Conservation (phyloP, 2,329 filamentous ascomycete genomes). For the Atkinsonella hypoxylon region DNA sequence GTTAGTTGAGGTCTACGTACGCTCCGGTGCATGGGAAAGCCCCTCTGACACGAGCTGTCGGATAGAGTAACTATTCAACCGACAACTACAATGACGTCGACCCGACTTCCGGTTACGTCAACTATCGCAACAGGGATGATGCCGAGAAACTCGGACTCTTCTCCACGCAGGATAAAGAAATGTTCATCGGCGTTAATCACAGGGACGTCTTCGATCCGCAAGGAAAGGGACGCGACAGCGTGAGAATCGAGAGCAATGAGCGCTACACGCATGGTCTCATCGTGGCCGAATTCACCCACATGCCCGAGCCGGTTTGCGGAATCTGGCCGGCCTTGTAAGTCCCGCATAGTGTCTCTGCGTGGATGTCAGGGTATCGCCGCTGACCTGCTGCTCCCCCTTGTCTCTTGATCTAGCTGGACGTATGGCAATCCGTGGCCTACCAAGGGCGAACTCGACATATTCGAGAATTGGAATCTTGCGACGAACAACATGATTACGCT, state of each 20-base stretch:
- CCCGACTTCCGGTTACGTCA: conserved; percentile 53
- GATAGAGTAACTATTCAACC: conserved; percentile 5
- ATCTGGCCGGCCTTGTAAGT: conserved; percentile 58
- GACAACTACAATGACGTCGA: conserved; percentile 28
- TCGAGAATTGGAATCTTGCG: conserved; percentile 51
- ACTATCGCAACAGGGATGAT: conserved; percentile 30
- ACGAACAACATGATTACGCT: conserved; percentile 43
- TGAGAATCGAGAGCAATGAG: conserved; percentile 52
- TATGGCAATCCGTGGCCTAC: conserved; percentile 44
- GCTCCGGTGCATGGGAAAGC: not conserved
- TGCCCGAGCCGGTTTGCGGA: conserved; percentile 54
- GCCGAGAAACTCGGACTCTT: conserved; percentile 26
- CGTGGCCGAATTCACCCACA: conserved; percentile 56
- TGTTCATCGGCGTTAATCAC: conserved; percentile 28
- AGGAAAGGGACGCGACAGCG: conserved; percentile 36
- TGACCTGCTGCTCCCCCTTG: not conserved
- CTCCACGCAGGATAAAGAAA: conserved; percentile 18
- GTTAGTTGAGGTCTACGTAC: conserved; percentile 13
- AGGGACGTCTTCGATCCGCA: conserved; percentile 12
- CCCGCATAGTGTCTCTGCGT: not conserved
- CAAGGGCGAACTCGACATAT: conserved; percentile 54
- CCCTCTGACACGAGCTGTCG: not conserved
- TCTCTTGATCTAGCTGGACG: conserved; percentile 27
- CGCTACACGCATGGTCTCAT: conserved; percentile 55
- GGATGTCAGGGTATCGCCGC: not conserved